Base-by-base conservation (phyloP, 2,329 filamentous ascomycete genomes). In the Apiospora malaysiana region DNA sequence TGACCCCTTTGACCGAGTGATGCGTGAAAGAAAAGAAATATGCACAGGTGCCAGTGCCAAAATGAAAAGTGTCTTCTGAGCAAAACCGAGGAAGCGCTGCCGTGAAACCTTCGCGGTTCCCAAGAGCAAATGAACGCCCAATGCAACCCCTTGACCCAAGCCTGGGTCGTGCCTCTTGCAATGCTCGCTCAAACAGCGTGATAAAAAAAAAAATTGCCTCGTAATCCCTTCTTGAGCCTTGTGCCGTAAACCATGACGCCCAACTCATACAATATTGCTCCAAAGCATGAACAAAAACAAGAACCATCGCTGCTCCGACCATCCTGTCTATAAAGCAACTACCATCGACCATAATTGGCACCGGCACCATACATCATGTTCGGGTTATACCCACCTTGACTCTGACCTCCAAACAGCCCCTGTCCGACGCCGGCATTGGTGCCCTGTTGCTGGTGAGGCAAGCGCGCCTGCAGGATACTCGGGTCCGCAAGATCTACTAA, bases 401-500 rank as follows among this genome's bases (percentile, higher is more conserved):
- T 88, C 88, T 92, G 92, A 85, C 67, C 93, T 85, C 92, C 92
- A 86, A 96, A 97, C 83, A 96, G 89, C 84, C 93, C 93, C 89
- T 96, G 94, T 84, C 93, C 92, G 86, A 92, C 92, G 89, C 92
- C 91, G 85, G 90, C 90, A 88, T 91, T 93, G 85, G 91, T 92
- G 69, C 78, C 78, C 86, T 93, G 91, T 79, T 91, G 88, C 86
- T 92, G 90, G 87, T 96, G 93, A 85, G 97, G 95, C 89, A 97
- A 93, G 89, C 95, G 94, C 84, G 94, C 94, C 88, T 97, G 95
- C 89, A 98, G 91, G 90, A 98, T 98, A 90, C 94, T 97, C 89
- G 95, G 95, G 94, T 98, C 95, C 89, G 93, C 94, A 95, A 97
- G 94, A 97, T 98, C 95, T 88, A 97, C 95, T 95, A 98, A 91